Percentiles rank a stretch among this genome's conserved stretches.
Evolutionary conservation across 352 stramenopile species (phyloP).

Genomic region (Pilasporangium apinafurcum): DNA sequence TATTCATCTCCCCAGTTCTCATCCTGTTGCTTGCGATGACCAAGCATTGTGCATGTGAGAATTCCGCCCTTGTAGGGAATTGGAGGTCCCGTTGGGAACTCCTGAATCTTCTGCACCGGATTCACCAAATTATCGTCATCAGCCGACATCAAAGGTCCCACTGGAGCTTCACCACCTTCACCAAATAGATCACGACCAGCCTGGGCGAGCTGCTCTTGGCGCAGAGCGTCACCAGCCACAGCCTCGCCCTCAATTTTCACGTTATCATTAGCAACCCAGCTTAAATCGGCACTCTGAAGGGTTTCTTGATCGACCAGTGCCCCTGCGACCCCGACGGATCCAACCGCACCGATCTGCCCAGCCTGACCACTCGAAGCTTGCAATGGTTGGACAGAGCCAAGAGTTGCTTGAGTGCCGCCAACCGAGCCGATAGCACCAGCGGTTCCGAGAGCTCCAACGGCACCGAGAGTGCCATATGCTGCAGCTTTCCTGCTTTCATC

Average conservation of each 20-base stretch:
- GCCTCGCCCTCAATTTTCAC: slow-evolving; percentile 72
- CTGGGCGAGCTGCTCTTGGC: slow-evolving; percentile 78
- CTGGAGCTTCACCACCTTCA: slow-evolving; percentile 67
- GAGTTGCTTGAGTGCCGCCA: slow-evolving; percentile 41
- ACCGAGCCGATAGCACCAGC: slow-evolving; percentile 42
- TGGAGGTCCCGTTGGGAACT: slow-evolving; percentile 85
- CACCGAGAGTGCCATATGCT: slow-evolving; percentile 38
- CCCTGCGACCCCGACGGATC: slow-evolving; percentile 63
- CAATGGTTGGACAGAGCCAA: slow-evolving; percentile 66
- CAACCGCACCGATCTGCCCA: slow-evolving; percentile 69
- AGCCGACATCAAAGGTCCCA: slow-evolving; percentile 77
- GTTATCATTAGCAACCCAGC: slow-evolving; percentile 80
- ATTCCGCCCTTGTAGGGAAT: slow-evolving; percentile 90
- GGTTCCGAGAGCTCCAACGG: slow-evolving; percentile 48
- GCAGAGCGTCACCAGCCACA: slow-evolving; percentile 63
- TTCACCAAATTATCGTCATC: slow-evolving; percentile 86
- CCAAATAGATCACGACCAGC: slow-evolving; percentile 81
- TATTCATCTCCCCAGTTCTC: slow-evolving; percentile 89
- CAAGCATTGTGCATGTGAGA: slow-evolving; percentile 85
- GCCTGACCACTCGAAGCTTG: slow-evolving; percentile 61
- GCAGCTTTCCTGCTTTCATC: slow-evolving; percentile 46
- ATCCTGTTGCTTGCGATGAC: slow-evolving; percentile 84
- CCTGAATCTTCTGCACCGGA: slow-evolving; percentile 81
- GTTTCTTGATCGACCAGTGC: slow-evolving; percentile 74
- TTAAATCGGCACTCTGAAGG: slow-evolving; percentile 79